A percentile compares a stretch with the other conserved stretches of the same genome.
Evolutionary conservation across 2,329 filamentous ascomycete species (phyloP).

Genomic region (Colletotrichum magnum): DNA sequence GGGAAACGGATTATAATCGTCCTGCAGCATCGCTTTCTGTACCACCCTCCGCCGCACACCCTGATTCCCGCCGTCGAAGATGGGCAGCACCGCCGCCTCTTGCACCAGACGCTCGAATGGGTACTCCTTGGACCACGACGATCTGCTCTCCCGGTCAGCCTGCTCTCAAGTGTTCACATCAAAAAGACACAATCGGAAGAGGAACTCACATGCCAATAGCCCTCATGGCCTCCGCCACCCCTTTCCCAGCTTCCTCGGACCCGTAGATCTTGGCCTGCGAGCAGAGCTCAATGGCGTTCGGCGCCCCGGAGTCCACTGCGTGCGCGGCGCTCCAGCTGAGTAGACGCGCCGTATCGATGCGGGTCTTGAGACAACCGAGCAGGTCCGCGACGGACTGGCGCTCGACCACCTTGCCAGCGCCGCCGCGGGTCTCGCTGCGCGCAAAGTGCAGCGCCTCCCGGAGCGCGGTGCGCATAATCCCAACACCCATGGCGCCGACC

Average conservation of each 20-base stretch:
- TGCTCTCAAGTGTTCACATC: neutral
- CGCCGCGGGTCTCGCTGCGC: conserved; percentile 60
- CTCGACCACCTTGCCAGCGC: conserved; percentile 59
- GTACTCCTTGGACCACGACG: neutral
- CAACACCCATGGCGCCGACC: conserved; percentile 68
- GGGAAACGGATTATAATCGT: conserved; percentile 23
- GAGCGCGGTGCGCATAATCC: conserved; percentile 67
- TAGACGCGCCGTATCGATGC: conserved; percentile 62
- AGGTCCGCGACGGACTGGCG: conserved; percentile 66
- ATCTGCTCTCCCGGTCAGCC: neutral
- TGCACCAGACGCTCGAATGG: conserved; percentile 10
- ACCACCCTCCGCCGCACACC: conserved; percentile 35
- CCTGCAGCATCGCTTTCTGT: conserved; percentile 18
- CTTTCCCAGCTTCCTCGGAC: conserved; percentile 63
- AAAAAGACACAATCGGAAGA: too few relatives aligned
- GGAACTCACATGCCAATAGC: conserved; percentile 62
- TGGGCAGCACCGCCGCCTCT: conserved; percentile 30
- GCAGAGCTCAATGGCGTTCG: conserved; percentile 60
- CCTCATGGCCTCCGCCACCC: conserved; percentile 63
- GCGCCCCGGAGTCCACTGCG: conserved; percentile 57
- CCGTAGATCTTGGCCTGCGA: conserved; percentile 66
- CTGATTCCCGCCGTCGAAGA: conserved; percentile 42
- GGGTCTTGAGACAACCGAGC: conserved; percentile 66
- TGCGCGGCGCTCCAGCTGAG: conserved; percentile 67
- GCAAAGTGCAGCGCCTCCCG: conserved; percentile 66